Evolutionary conservation across 78 protist species (phyloP).

Genomic region (Chrysochromulina parva): DNA sequence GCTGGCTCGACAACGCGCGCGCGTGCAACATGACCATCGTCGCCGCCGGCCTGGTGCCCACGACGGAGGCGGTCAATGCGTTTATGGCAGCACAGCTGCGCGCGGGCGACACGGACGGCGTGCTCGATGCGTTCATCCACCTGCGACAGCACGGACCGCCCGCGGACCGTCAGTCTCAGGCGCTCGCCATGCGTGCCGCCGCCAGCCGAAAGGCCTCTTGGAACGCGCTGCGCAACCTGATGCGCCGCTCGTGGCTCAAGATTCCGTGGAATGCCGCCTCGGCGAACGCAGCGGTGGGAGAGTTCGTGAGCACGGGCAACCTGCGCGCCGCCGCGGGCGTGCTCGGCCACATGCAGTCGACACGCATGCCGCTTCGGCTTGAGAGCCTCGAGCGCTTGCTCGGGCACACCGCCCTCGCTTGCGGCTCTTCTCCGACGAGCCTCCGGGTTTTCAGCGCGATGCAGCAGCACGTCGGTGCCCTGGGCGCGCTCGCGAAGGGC

Average conservation of each 20-base stretch:
- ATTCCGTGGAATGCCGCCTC: neutral
- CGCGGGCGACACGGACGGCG: neutral
- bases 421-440: too few species aligned
- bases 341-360: neutral
- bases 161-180: neutral
- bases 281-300: neutral
- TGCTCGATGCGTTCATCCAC: neutral
- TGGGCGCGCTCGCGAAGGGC: too few species aligned
- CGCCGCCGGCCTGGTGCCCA: neutral
- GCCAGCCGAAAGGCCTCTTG: neutral
- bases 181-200: neutral
- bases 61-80: constrained; percentile 6
- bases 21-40: neutral
- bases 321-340: neutral
- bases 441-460: too few species aligned
- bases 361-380: neutral
- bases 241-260: neutral
- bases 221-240: neutral
- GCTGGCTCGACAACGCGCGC: neutral
- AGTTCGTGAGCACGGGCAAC: neutral
- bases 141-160: neutral
- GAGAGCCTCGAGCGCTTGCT: too few species aligned
- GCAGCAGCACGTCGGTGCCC: too few species aligned
- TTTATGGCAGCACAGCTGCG: neutral
- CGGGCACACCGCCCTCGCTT: too few species aligned